Evolutionary conservation across 495 filamentous ascomycete species (phyloP).

Genomic region (Lasiosphaeria ovina): DNA sequence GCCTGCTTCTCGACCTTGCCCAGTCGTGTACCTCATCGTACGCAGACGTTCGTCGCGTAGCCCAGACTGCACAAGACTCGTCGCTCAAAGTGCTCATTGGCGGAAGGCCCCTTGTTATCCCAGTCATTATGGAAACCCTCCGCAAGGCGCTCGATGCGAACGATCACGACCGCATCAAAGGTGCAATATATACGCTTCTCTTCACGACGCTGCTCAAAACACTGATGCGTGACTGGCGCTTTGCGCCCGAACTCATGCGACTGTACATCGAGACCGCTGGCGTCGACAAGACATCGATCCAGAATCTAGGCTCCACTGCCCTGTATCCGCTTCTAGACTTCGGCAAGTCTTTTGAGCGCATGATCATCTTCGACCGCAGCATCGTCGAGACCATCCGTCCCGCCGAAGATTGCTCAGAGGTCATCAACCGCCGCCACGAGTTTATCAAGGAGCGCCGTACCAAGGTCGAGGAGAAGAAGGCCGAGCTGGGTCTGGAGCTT

Average conservation of each 20-base stretch:
- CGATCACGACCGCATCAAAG: conserved; percentile 89
- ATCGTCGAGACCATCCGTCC: conserved; percentile 73
- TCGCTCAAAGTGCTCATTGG: conserved; percentile 91
- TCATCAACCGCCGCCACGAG: conserved; percentile 64
- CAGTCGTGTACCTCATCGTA: conserved; percentile 91
- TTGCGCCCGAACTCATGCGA: conserved; percentile 78
- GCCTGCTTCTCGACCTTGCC: conserved; percentile 81
- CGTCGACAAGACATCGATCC: conserved; percentile 90
- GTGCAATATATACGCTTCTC: conserved; percentile 82
- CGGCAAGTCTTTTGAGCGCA: conserved; percentile 75
- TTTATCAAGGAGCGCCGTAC: conserved; percentile 70
- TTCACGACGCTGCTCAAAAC: conserved; percentile 89
- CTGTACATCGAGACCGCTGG: conserved; percentile 85
- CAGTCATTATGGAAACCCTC: conserved; percentile 74
- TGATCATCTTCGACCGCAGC: conserved; percentile 79
- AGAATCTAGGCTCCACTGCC: conserved; percentile 78
- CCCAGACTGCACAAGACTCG: conserved; percentile 87
- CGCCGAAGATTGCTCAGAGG: conserved; percentile 57
- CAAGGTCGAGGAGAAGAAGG: conserved; percentile 78
- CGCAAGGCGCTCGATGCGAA: conserved; percentile 77
- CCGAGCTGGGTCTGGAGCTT: conserved; percentile 74
- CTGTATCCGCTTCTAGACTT: conserved; percentile 89
- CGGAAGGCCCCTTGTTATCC: conserved; percentile 81
- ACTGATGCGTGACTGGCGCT: conserved; percentile 86
- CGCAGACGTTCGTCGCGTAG: conserved; percentile 89